These are phyloP conservation scores for Trichoderma reesei DNA, from an alignment of 495 filamentous ascomycete species.

Conservation along the genomic window DNA sequence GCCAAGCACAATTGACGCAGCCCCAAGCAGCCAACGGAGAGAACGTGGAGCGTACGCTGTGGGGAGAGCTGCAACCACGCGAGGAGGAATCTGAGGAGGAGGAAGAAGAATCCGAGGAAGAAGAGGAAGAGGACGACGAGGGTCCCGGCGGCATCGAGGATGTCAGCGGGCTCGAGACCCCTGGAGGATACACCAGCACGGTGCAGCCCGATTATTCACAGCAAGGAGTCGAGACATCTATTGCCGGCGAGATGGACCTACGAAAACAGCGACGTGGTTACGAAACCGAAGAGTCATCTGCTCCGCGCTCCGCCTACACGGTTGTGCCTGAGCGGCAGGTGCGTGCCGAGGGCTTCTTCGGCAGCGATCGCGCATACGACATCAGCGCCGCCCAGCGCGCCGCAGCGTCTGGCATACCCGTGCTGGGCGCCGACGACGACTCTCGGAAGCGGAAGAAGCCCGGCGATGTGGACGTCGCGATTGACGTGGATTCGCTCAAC, in stretches of 20 bases:
- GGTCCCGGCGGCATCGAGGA: conserved; percentile 62
- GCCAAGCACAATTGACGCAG: conserved; percentile 12
- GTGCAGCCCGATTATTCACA: conserved; percentile 66
- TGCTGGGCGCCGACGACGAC: conserved; percentile 75
- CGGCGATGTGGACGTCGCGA: conserved; percentile 84
- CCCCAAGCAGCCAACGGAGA: conserved; percentile 53
- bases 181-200: conserved; percentile 67
- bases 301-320: conserved; percentile 71
- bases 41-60: conserved; percentile 77
- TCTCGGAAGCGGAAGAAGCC: conserved; percentile 85
- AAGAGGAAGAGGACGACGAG: conserved; percentile 65
- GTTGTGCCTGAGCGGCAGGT: conserved; percentile 82
- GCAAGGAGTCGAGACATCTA: conserved; percentile 52
- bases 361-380: conserved; percentile 87
- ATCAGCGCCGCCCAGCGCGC: conserved; percentile 31
- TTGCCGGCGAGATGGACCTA: conserved; percentile 82
- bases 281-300: conserved; percentile 73
- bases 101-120: conserved; percentile 59
- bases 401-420: conserved; percentile 33
- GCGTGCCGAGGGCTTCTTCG: conserved; percentile 85
- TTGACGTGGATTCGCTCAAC: conserved; percentile 71
- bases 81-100: conserved; percentile 79
- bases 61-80: conserved; percentile 85
- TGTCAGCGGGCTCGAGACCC: conserved; percentile 69
- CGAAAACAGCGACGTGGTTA: conserved; percentile 78